Evolutionary conservation across 2,329 filamentous ascomycete species (phyloP).

Genomic region (Cercospora berteroae): DNA sequence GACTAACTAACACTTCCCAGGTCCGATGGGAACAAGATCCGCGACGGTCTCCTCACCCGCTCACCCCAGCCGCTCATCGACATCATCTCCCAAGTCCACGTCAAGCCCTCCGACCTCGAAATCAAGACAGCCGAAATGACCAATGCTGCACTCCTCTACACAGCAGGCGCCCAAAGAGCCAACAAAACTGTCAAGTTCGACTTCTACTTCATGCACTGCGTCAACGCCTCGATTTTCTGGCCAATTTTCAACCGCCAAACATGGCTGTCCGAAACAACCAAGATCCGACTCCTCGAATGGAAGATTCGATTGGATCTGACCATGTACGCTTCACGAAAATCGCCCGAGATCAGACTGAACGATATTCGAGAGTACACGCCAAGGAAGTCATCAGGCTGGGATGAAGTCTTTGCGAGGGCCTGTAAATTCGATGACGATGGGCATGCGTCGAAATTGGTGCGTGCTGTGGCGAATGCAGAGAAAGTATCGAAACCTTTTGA

Average conservation of each 20-base stretch:
- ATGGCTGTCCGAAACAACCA: slow-evolving; percentile 61
- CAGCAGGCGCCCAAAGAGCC: slow-evolving; percentile 61
- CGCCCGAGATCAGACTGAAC: slow-evolving; percentile 59
- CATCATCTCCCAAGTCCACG: slow-evolving; percentile 55
- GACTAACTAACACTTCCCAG: slow-evolving; percentile 5
- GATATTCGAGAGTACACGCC: slow-evolving; percentile 62
- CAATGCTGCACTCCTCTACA: slow-evolving; percentile 60
- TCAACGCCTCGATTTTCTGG: slow-evolving; percentile 76
- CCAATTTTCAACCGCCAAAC: slow-evolving; percentile 57
- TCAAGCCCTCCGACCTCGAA: slow-evolving; percentile 55
- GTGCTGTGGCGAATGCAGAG: slow-evolving; percentile 67
- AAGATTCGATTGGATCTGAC: slow-evolving; percentile 74
- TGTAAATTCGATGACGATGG: slow-evolving; percentile 67
- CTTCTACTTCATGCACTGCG: slow-evolving; percentile 71
- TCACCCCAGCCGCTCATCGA: slow-evolving; percentile 63
- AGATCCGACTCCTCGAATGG: slow-evolving; percentile 73
- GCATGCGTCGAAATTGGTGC: slow-evolving; percentile 72
- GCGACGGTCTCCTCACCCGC: slow-evolving; percentile 64
- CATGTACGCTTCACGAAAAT: slow-evolving; percentile 68
- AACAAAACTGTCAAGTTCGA: slow-evolving; percentile 71
- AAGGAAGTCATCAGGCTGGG: slow-evolving; percentile 45
- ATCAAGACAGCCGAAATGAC: slow-evolving; percentile 66
- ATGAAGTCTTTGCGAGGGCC: slow-evolving; percentile 46
- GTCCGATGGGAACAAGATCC: slow-evolving; percentile 61
- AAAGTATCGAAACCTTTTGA: slow-evolving; percentile 50